Conservation (phyloP, 2,329 filamentous ascomycete species). For the Botrytis squamosa region DNA sequence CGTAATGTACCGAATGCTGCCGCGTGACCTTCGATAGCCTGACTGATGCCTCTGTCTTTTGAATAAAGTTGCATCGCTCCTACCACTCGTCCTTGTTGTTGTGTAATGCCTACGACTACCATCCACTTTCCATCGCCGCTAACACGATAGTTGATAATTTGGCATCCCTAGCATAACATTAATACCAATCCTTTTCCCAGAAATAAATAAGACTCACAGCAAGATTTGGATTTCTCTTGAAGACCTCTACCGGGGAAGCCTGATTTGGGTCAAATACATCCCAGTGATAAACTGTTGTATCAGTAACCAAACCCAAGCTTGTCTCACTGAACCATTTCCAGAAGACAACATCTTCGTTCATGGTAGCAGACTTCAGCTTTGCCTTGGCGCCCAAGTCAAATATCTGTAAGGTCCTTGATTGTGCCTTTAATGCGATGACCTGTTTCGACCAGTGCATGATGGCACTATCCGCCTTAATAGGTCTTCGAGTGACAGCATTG, state of each 20-base stretch:
- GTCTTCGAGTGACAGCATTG: conserved; percentile 90
- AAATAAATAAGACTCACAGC: conserved; percentile 56
- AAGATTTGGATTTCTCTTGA: conserved; percentile 90
- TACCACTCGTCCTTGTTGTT: conserved; percentile 88
- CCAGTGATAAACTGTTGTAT: conserved; percentile 93
- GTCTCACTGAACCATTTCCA: conserved; percentile 99
- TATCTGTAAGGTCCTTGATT: conserved; percentile 92
- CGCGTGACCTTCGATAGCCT: conserved; percentile 95
- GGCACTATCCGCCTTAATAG: conserved; percentile 98
- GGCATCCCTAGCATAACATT: conserved; percentile 66
- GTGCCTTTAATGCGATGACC: conserved; percentile 94
- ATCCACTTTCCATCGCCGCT: conserved; percentile 98
- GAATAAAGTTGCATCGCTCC: conserved; percentile 98
- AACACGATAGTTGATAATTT: conserved; percentile 99
- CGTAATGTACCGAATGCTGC: conserved; percentile 89
- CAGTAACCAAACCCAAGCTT: conserved; percentile 85
- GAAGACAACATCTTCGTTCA: conserved; percentile 97
- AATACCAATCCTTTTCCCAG: conserved; percentile 6
- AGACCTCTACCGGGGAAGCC: conserved; percentile 80
- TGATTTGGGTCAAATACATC: conserved; percentile 87
- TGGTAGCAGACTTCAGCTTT: conserved; percentile 94
- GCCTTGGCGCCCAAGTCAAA: conserved; percentile 91
- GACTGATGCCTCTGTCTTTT: conserved; percentile 92
- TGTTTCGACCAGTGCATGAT: conserved; percentile 99
- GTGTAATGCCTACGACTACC: conserved; percentile 93